Conservation (phyloP, 139 green algal genomes). For the Penium margaritaceum region DNA sequence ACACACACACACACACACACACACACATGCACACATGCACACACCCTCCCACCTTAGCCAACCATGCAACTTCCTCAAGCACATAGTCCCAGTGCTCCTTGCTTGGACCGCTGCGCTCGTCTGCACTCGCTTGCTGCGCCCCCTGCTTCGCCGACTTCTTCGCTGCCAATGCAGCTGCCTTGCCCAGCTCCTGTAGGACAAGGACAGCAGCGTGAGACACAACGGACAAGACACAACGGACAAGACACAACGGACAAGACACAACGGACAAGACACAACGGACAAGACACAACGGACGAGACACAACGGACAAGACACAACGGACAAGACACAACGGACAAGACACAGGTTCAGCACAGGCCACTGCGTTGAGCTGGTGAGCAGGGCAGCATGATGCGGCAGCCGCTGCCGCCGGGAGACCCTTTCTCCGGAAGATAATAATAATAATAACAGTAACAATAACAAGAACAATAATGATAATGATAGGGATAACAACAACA, state of each 20-base stretch:
- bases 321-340: too few relatives aligned
- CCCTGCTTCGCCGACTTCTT: not conserved
- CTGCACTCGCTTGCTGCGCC: not conserved
- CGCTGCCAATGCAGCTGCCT: not conserved
- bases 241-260: not conserved
- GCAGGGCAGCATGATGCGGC: too few relatives aligned
- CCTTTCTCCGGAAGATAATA: too few relatives aligned
- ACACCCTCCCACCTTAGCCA: not conserved
- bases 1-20: too few relatives aligned
- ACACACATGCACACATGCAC: too few relatives aligned
- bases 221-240: not conserved
- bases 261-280: not conserved
- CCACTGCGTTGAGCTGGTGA: too few relatives aligned
- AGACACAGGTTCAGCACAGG: too few relatives aligned
- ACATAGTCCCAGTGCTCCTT: constrained; percentile 83
- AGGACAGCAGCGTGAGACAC: too few relatives aligned
- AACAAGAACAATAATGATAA: too few relatives aligned
- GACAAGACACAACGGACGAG: not conserved
- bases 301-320: not conserved
- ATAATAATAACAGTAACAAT: too few relatives aligned
- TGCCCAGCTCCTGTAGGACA: not conserved
- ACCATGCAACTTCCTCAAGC: constrained; percentile 89
- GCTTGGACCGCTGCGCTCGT: not conserved
- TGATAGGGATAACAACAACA: too few relatives aligned
- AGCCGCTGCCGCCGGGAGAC: too few relatives aligned